Evolutionary conservation across 1,284 basidiomycete species (phyloP).

Genomic region (Apiotrichum sp.): DNA sequence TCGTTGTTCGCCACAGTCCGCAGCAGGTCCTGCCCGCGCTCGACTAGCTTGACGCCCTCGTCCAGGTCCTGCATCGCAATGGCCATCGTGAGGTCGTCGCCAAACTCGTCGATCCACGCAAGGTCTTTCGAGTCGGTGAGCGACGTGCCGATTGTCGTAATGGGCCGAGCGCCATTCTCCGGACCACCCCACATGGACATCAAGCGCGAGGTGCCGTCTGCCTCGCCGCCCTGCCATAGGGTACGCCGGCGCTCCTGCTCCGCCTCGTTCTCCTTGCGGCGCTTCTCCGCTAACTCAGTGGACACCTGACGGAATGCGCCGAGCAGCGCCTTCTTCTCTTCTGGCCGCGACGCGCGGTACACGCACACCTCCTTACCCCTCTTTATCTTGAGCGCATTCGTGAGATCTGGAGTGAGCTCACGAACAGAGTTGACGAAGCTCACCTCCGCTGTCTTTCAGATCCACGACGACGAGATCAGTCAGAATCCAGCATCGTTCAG

Average conservation of each 20-base stretch:
- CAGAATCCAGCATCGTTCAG: constrained; percentile 85
- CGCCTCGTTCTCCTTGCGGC: constrained; percentile 82
- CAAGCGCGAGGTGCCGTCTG: constrained; percentile 45
- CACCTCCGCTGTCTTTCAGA: constrained; percentile 75
- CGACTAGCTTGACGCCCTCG: constrained; percentile 72
- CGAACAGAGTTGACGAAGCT: no score
- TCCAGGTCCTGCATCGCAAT: constrained; percentile 87
- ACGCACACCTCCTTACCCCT: constrained; percentile 90
- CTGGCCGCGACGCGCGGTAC: constrained; percentile 71
- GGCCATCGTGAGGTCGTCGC: constrained; percentile 83
- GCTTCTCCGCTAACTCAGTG: constrained; percentile 80
- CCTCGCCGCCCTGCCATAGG: constrained; percentile 56
- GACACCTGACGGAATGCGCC: constrained; percentile 83
- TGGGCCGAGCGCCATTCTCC: constrained; percentile 52
- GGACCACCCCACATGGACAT: constrained; percentile 10
- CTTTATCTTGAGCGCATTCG: constrained; percentile 92
- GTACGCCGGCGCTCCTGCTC: constrained; percentile 81
- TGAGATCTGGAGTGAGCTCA: constrained; percentile 55
- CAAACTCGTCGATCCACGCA: constrained; percentile 81
- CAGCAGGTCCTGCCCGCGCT: constrained; percentile 70
- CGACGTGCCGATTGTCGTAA: constrained; percentile 57
- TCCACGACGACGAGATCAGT: constrained; percentile 90
- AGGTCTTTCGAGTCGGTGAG: constrained; percentile 62
- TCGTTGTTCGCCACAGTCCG: constrained; percentile 51
- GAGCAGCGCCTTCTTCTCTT: constrained; percentile 82